phyloP scores from a whole-genome alignment of 2,329 filamentous ascomycete species.

The Venturia effusa region DNA sequence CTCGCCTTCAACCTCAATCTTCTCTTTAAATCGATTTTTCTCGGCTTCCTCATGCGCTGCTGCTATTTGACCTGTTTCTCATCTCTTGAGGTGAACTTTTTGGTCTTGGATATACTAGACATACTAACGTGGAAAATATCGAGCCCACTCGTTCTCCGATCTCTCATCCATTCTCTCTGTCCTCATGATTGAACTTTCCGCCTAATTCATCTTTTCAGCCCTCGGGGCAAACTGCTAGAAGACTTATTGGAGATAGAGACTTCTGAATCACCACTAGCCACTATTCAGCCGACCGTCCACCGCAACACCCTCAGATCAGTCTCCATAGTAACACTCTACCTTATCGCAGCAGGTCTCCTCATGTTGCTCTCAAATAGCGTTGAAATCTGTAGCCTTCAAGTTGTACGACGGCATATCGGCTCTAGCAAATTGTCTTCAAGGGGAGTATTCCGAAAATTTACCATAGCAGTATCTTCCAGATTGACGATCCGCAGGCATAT shows the following conservation, averaged over 20 bases:
- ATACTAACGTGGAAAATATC: too few relatives aligned
- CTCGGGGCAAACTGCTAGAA: background rate
- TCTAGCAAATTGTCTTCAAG: too few relatives aligned
- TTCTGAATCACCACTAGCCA: background rate
- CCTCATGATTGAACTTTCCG: too few relatives aligned
- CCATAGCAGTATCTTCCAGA: too few relatives aligned
- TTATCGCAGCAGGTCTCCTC: constrained; percentile 12
- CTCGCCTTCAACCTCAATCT: background rate
- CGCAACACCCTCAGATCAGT: background rate
- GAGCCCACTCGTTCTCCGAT: too few relatives aligned
- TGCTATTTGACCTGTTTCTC: background rate
- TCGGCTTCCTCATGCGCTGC: background rate
- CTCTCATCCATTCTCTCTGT: background rate
- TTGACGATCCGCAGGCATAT: too few relatives aligned
- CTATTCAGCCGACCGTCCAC: background rate
- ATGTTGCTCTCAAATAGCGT: constrained; percentile 24
- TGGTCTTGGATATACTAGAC: too few relatives aligned
- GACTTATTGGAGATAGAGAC: background rate
- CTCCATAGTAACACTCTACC: constrained; percentile 2
- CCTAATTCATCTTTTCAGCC: background rate
- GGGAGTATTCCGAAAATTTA: too few relatives aligned
- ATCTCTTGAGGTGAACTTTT: too few relatives aligned
- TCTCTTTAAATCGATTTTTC: background rate
- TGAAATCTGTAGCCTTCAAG: too few relatives aligned
- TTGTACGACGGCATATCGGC: too few relatives aligned